Base-by-base conservation (phyloP, 2,329 filamentous ascomycete genomes). In the Chaetomiaceae sp. region DNA sequence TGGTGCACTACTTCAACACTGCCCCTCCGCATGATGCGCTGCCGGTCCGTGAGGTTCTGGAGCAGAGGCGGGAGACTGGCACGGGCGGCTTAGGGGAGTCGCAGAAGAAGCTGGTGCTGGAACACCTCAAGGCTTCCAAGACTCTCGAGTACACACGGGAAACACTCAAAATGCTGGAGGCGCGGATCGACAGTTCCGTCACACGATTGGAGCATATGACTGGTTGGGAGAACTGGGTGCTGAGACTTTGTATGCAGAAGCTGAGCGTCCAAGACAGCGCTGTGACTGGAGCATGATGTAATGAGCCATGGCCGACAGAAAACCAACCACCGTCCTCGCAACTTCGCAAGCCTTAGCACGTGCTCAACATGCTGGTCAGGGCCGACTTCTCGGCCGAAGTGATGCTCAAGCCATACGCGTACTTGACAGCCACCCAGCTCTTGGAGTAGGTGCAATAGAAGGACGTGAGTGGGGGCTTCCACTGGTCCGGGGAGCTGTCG, bases 371-470 rank as follows among this genome's bases (percentile, higher is more conserved):
- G 39, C 65, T 70, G 1, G 68, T 68, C 52, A 90, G 65, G 0
- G 85, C 83, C 14, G 66, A 67, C 73, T 87, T 88, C 74, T 94
- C 87, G 1, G 78, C 79, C 38, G 70, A 71, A 1, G 84, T 91
- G 50, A 93, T 70, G 14, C 76, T 83, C 55, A 94, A 66, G 1
- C 62, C 63, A 62, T 84, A 93, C 58, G 80, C 77, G 58, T 73
- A 78, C 78, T 93, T 94, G 56, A 94, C 86, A 59, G 79, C 75
- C 33, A 91, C 74, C 83, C 84, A 94, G 61, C 82, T 79, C 61
- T 77, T 74, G 12, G 86, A 83, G 60, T 94, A 93, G 22, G 78
- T 83, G 75, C 88, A 93, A 64, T 86, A 78, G 67, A 87, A 91
- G 52, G 67, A 75, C 63, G 70, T 58, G 50, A 86, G 67, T 0